These are phyloP conservation scores for Collybiopsis confluens DNA, from an alignment of 768 basidiomycete genomes.

Conservation along the genomic window DNA sequence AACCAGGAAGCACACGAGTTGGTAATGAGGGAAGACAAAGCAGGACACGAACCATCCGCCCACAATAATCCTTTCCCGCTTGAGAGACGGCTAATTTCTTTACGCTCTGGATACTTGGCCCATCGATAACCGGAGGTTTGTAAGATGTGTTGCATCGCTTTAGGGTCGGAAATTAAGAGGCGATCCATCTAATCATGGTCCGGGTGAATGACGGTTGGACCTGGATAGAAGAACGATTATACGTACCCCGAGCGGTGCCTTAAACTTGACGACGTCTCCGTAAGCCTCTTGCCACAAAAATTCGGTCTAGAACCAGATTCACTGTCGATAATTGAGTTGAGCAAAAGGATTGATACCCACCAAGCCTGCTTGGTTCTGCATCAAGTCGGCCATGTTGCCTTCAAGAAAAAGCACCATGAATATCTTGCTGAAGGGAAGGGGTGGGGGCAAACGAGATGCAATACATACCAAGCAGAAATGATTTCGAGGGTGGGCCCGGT, in stretches of 20 bases:
- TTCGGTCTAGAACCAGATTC: background rate
- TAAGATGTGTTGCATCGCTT: conserved; percentile 28
- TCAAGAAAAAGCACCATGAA: too few relatives aligned
- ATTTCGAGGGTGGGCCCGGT: conserved; percentile 3
- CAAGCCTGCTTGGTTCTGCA: conserved; percentile 6
- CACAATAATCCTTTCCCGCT: conserved; percentile 23
- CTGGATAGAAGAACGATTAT: background rate
- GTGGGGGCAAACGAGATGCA: too few relatives aligned
- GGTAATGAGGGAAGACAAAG: conserved; percentile 16
- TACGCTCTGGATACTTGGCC: conserved; percentile 19
- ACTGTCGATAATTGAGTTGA: background rate
- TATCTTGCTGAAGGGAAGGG: too few relatives aligned
- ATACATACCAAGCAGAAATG: background rate
- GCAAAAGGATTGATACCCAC: background rate
- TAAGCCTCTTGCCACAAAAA: conserved; percentile 8
- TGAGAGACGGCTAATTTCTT: conserved; percentile 17
- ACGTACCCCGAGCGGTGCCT: conserved; percentile 5
- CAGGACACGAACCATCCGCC: conserved; percentile 21
- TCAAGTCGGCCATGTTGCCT: too few relatives aligned
- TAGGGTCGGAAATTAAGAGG: conserved; percentile 27
- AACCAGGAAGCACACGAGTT: conserved; percentile 16
- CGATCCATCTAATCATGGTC: conserved; percentile 19
- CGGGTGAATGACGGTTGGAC: background rate
- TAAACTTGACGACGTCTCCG: conserved; percentile 6
- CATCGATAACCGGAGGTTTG: conserved; percentile 28